These are phyloP conservation scores for Komagataella ulmi DNA, from an alignment of 805 yeast species.

Conservation along the genomic window DNA sequence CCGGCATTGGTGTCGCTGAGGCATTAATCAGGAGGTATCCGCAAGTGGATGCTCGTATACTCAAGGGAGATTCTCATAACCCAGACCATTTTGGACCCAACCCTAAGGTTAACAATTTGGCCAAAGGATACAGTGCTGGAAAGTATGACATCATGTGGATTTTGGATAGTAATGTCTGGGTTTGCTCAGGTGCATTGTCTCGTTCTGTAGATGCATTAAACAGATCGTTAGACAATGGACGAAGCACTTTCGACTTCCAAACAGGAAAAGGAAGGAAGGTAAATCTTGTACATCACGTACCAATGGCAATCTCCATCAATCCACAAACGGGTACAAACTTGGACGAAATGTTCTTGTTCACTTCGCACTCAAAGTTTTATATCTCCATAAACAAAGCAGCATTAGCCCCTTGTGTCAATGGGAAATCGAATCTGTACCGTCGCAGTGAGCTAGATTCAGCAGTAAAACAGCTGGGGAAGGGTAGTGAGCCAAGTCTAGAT, in stretches of 20 bases:
- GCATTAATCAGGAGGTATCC: constrained; percentile 39
- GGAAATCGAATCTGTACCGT: constrained; percentile 72
- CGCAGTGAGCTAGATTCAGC: constrained; percentile 50
- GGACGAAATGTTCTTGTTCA: constrained; percentile 75
- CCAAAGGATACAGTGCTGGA: constrained; percentile 66
- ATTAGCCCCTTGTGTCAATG: constrained; percentile 84
- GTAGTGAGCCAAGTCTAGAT: constrained; percentile 14
- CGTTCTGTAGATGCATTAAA: constrained; percentile 46
- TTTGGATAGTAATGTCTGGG: constrained; percentile 79
- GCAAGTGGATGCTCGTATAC: constrained; percentile 39
- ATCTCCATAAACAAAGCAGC: constrained; percentile 61
- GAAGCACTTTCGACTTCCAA: constrained; percentile 9
- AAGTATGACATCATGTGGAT: constrained; percentile 71
- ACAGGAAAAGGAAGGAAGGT: constrained; percentile 23
- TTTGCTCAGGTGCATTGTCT: constrained; percentile 44
- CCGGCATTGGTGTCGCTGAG: constrained; percentile 46
- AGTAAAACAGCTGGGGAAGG: constrained; percentile 26
- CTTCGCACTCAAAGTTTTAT: constrained; percentile 80
- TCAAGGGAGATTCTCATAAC: constrained; percentile 29
- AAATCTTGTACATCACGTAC: constrained; percentile 70
- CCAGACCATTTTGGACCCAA: constrained; percentile 61
- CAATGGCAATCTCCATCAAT: constrained; percentile 34
- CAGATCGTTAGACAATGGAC: constrained; percentile 39
- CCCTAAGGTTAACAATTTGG: constrained; percentile 77
- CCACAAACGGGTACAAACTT: constrained; percentile 47